Base-by-base conservation (phyloP, 2,329 filamentous ascomycete species). In the Neoascochyta sp. region DNA sequence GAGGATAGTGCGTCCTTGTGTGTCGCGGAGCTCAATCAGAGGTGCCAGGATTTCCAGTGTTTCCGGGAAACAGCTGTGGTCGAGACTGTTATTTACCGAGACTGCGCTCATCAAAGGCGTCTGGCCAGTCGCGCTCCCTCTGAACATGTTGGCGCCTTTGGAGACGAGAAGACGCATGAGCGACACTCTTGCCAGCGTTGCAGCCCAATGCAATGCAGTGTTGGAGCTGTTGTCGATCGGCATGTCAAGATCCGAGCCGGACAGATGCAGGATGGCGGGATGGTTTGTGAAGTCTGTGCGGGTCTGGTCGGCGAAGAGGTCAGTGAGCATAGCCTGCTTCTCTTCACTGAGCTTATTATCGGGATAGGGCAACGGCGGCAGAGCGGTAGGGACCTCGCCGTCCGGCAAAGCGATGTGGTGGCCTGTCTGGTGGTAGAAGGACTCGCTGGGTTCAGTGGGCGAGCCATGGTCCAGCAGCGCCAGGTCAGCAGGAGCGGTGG, bases 161-260 rank as follows among this genome's bases (percentile, higher is more conserved):
- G 80, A 74, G 32, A 96, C 85, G 8, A 98, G 73, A 0, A 89
- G 76, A 31, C 85, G 80, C 34, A 96, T 71, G 5, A 98, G 72
- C 1, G 85, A 77, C 58, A 94, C 82, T 10, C 90, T 83, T 3
- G 88, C 88, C 25, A 98, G 72, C 4, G 92, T 95, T 4, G 92
- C 88, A 3, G 92, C 92, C 92, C 92, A 98, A 56, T 96, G 90
- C 22, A 98, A 70, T 3, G 89, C 89, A 11, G 88, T 96, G 54
- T 96, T 87, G 19, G 81, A 81, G 36, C 87, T 87, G 15, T 82
- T 76, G 54, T 98, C 92, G 34, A 98, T 86, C 2, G 92, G 90
- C 59, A 92, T 83, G 54, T 98, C 92, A 13, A 96, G 75, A 46
- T 98, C 90, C 21, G 81, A 70, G 0, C 86, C 79, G 1, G 80